These are phyloP conservation scores for Phellopilus nigrolimitatus DNA, from an alignment of 1,284 basidiomycete genomes.

Conservation along the genomic window DNA sequence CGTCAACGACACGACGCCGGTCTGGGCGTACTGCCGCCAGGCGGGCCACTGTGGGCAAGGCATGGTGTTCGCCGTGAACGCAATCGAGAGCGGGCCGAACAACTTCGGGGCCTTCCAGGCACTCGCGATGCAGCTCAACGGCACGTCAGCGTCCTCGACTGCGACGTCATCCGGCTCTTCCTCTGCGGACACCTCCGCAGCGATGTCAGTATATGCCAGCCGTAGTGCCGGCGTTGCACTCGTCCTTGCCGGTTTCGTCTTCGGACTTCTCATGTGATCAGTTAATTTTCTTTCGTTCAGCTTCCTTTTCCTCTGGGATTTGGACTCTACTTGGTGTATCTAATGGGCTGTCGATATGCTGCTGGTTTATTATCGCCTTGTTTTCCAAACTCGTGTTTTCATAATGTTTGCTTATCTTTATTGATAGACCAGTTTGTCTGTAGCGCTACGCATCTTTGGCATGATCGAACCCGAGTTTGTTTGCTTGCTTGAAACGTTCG, in stretches of 20 bases:
- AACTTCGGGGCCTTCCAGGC: conserved; percentile 55
- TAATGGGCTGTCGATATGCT: neutral
- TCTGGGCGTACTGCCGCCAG: conserved; percentile 46
- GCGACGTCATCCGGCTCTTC: conserved; percentile 3
- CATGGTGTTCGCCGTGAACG: conserved; percentile 65
- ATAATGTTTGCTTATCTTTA: too few species aligned
- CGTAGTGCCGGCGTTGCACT: conserved; percentile 2
- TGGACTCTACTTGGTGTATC: neutral
- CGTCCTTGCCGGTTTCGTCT: conserved; percentile 7
- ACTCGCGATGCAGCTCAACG: conserved; percentile 40
- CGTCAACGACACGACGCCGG: conserved; percentile 47
- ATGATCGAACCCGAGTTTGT: too few species aligned
- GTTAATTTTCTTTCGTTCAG: neutral
- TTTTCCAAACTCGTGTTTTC: too few species aligned
- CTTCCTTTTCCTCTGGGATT: neutral
- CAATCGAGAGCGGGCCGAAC: conserved; percentile 46
- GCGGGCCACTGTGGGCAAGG: conserved; percentile 49
- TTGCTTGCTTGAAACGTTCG: too few species aligned
- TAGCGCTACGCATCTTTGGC: too few species aligned
- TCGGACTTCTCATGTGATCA: conserved; percentile 8
- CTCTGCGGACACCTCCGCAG: neutral
- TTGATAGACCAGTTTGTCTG: too few species aligned
- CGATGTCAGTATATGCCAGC: conserved; percentile 1
- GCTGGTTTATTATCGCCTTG: too few species aligned
- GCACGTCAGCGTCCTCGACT: conserved; percentile 29